phyloP scores from a whole-genome alignment of 1,139 yeast genomes.

The Hyphopichia pseudoburtonii region DNA sequence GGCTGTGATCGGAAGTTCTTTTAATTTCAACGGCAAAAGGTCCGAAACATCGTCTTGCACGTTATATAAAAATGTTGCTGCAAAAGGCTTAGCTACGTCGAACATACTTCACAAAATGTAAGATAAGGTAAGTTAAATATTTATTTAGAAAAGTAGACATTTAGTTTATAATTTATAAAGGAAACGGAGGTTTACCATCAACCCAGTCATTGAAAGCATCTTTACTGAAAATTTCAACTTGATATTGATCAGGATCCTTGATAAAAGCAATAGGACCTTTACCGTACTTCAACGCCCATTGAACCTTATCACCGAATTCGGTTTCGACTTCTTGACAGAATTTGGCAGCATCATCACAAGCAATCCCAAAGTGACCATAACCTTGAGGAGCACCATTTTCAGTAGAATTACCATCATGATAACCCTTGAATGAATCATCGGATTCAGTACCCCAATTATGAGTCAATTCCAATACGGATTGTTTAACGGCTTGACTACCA shows the following conservation, averaged over 20 bases:
- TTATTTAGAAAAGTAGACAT: too few species aligned
- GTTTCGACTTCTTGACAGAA: conserved; percentile 54
- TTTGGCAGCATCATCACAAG: conserved; percentile 63
- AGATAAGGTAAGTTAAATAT: too few species aligned
- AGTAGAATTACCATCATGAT: conserved; percentile 77
- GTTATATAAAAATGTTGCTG: too few species aligned
- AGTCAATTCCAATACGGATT: conserved; percentile 82
- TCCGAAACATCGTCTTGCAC: too few species aligned
- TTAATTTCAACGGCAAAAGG: too few species aligned
- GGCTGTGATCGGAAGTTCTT: too few species aligned
- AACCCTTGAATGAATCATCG: conserved; percentile 65
- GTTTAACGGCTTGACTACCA: conserved; percentile 40
- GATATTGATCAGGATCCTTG: conserved; percentile 91
- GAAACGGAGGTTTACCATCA: conserved; percentile 3
- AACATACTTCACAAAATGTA: too few species aligned
- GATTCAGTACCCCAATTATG: conserved; percentile 94
- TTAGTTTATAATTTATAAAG: too few species aligned
- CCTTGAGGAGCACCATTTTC: conserved; percentile 67
- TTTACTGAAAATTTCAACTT: conserved; percentile 62
- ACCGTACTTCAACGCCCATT: conserved; percentile 52
- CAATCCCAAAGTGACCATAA: conserved; percentile 80
- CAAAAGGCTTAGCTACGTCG: too few species aligned
- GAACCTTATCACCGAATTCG: conserved; percentile 30
- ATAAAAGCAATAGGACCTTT: conserved; percentile 60
- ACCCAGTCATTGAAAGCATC: conserved; percentile 14